Conservation (phyloP, 2,329 filamentous ascomycete species). For the Eutypa lata region DNA sequence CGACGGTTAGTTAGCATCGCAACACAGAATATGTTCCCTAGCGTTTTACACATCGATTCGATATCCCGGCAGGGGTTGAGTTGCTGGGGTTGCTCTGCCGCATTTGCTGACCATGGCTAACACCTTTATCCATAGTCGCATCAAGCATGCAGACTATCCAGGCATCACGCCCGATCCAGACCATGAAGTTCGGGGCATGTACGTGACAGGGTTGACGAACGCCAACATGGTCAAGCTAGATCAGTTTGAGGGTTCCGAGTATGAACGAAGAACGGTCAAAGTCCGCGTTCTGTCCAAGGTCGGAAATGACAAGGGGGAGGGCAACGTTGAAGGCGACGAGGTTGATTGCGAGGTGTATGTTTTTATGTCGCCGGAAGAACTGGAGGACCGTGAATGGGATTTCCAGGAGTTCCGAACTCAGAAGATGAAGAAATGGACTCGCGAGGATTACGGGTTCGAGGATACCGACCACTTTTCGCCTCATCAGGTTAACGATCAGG, state of each 20-base stretch:
- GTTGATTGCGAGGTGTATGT: constrained; percentile 63
- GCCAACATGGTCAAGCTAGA: constrained; percentile 75
- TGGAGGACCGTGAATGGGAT: constrained; percentile 83
- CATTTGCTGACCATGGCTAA: constrained; percentile 21
- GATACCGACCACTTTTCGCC: constrained; percentile 27
- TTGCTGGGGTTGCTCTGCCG: background rate
- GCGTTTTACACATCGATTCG: no score
- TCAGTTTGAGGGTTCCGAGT: constrained; percentile 73
- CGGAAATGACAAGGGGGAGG: constrained; percentile 35
- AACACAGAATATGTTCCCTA: background rate
- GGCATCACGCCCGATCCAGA: constrained; percentile 61
- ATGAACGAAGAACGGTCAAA: constrained; percentile 31
- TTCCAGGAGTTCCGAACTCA: constrained; percentile 78
- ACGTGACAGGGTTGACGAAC: constrained; percentile 74
- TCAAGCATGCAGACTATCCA: constrained; percentile 73
- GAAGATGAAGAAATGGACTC: constrained; percentile 59
- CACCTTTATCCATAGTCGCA: constrained; percentile 40
- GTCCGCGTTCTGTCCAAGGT: constrained; percentile 35
- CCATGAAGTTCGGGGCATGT: constrained; percentile 67
- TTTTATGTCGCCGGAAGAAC: constrained; percentile 43
- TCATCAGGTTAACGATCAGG: constrained; percentile 14
- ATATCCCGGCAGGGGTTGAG: background rate
- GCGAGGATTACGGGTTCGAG: constrained; percentile 46
- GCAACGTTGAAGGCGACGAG: constrained; percentile 41
- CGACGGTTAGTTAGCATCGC: constrained; percentile 47